phyloP scores from a whole-genome alignment of 2,329 filamentous ascomycete genomes.

The Pseudogymnoascus sp. region DNA sequence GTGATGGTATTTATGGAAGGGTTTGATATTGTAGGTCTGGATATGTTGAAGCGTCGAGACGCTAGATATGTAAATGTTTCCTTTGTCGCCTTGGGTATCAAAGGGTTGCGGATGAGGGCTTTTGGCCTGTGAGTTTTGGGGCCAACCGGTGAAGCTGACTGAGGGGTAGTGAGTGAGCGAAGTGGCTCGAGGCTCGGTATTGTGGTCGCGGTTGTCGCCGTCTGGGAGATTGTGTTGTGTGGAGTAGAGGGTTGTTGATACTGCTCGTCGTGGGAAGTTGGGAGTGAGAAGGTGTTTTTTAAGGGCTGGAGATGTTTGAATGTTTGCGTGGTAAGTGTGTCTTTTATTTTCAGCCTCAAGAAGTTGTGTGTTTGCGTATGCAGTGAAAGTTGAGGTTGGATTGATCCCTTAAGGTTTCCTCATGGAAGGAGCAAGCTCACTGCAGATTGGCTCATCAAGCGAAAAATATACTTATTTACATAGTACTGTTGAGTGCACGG shows the following conservation, averaged over 20 bases:
- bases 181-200: constrained; percentile 9
- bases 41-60: not conserved
- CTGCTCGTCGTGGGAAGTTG: not conserved
- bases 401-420: constrained; percentile 9
- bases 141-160: constrained; percentile 1
- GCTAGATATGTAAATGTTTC: not conserved
- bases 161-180: constrained; percentile 8
- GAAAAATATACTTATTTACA: not conserved
- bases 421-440: not conserved
- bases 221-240: not conserved
- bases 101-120: constrained; percentile 6
- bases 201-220: not conserved
- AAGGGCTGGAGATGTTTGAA: not conserved
- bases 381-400: constrained; percentile 5
- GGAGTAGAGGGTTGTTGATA: constrained; percentile 1
- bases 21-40: not conserved
- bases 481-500: no score
- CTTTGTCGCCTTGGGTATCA: constrained; percentile 9
- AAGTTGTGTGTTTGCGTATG: constrained; percentile 6
- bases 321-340: constrained; percentile 5
- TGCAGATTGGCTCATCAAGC: not conserved
- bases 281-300: not conserved
- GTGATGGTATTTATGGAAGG: not conserved
- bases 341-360: not conserved
- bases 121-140: not conserved